phyloP scores from a whole-genome alignment of 2,329 filamentous ascomycete genomes.

The Fusarium liriodendri region DNA sequence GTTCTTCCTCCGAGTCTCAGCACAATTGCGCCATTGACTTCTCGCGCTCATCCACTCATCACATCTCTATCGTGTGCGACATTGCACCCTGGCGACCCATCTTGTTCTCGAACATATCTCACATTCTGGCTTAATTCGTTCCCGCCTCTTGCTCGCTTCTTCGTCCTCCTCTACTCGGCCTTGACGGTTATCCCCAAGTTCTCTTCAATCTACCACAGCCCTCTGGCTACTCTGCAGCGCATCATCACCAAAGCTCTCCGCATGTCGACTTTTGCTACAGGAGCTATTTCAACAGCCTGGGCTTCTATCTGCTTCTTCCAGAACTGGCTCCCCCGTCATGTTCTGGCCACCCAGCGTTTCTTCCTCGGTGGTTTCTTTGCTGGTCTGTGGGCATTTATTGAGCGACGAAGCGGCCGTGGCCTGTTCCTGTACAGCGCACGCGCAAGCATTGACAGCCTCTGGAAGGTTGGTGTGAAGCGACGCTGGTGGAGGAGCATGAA shows the following conservation, averaged over 20 bases:
- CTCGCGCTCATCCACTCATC: constrained; percentile 88
- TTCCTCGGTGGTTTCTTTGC: constrained; percentile 89
- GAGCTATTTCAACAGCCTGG: constrained; percentile 89
- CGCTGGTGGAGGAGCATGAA: constrained; percentile 87
- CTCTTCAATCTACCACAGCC: constrained; percentile 75
- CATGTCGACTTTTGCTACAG: constrained; percentile 79
- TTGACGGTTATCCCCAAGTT: constrained; percentile 75
- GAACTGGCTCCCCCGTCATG: constrained; percentile 75
- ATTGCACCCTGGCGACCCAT: constrained; percentile 88
- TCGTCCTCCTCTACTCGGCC: constrained; percentile 78
- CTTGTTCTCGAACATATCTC: constrained; percentile 86
- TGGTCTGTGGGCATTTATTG: constrained; percentile 86
- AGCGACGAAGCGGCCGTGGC: constrained; percentile 70
- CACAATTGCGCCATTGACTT: constrained; percentile 80
- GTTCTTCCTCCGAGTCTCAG: constrained; percentile 75
- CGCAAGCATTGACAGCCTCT: constrained; percentile 83
- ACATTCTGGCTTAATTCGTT: constrained; percentile 89
- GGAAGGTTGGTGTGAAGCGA: constrained; percentile 94
- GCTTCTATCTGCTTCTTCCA: constrained; percentile 92
- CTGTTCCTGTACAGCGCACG: constrained; percentile 85
- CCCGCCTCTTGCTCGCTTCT: constrained; percentile 80
- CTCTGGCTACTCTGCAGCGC: constrained; percentile 72
- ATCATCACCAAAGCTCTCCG: constrained; percentile 78
- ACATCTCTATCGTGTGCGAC: constrained; percentile 88
- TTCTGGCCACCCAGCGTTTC: constrained; percentile 86